phyloP scores from a whole-genome alignment of 1,284 basidiomycete species.

The Boletus smithii region DNA sequence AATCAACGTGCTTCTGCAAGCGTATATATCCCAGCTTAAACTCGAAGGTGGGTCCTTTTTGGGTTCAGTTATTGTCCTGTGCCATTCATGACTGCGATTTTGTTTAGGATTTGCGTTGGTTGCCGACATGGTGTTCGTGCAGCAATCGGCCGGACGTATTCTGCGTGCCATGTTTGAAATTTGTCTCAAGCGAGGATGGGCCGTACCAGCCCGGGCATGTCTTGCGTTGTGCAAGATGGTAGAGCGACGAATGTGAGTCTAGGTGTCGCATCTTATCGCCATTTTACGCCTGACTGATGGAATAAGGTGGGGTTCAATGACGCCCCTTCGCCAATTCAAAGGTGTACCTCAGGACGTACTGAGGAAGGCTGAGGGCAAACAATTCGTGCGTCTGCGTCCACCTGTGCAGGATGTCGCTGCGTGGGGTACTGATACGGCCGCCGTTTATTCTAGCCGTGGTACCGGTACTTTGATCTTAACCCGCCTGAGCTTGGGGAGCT shows the following conservation, averaged over 20 bases:
- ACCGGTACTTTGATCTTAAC: conserved; percentile 87
- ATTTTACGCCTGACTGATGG: conserved; percentile 1
- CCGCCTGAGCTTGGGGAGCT: conserved; percentile 91
- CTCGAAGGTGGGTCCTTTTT: conserved; percentile 63
- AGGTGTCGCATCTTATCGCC: not conserved
- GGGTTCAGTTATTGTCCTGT: not conserved
- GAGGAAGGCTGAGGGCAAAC: conserved; percentile 93
- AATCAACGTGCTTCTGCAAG: conserved; percentile 94
- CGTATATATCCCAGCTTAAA: conserved; percentile 93
- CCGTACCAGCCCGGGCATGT: conserved; percentile 86
- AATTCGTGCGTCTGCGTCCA: conserved; percentile 74
- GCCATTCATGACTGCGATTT: not conserved
- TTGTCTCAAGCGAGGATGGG: conserved; percentile 98
- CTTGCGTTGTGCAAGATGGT: conserved; percentile 98
- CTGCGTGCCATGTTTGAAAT: conserved; percentile 98
- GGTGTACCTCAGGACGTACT: conserved; percentile 86
- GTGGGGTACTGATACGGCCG: not conserved
- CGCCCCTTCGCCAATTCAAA: conserved; percentile 93
- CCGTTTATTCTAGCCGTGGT: conserved; percentile 70
- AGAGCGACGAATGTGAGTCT: conserved; percentile 74
- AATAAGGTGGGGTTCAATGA: conserved; percentile 93
- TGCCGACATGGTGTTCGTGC: conserved; percentile 97
- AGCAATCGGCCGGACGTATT: conserved; percentile 91
- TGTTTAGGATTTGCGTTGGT: conserved; percentile 83
- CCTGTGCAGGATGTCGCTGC: not conserved